A percentile compares a stretch with the other conserved stretches of the same genome.
Evolutionary conservation across 176 grass and related monocot genomes (phyloP).

Genomic region (Guadua angustifolia): DNA sequence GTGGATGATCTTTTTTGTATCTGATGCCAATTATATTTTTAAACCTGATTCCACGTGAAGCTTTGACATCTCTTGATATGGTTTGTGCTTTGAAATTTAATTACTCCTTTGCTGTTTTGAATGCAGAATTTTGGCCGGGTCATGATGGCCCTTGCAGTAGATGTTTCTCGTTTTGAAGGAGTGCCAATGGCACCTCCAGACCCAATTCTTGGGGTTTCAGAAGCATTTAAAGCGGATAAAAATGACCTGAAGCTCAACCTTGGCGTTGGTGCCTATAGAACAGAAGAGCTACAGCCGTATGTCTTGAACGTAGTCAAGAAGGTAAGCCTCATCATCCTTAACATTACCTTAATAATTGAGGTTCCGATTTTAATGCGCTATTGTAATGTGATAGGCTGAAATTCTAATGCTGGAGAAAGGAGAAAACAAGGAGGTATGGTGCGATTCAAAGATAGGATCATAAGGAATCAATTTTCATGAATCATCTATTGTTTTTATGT

Average conservation of each 20-base stretch:
- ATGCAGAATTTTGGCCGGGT: constrained; percentile 55
- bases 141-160: constrained; percentile 69
- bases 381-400: constrained; percentile 64
- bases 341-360: constrained; percentile 12
- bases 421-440: constrained; percentile 92
- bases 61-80: neutral
- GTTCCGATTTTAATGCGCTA: constrained; percentile 28
- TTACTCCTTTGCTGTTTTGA: neutral
- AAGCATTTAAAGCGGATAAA: constrained; percentile 86
- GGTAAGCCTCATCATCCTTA: constrained; percentile 39
- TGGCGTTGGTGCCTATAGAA: constrained; percentile 96
- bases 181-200: constrained; percentile 94
- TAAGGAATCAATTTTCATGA: constrained; percentile 8
- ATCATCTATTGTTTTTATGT: neutral
- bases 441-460: neutral
- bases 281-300: constrained; percentile 82
- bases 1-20: neutral
- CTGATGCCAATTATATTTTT: neutral
- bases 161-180: constrained; percentile 83
- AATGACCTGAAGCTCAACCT: constrained; percentile 93
- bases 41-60: neutral
- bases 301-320: constrained; percentile 95
- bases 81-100: constrained; percentile 27
- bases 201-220: constrained; percentile 93
- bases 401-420: constrained; percentile 91